These are phyloP conservation scores for Neotropicomus parvogracilis DNA, from an alignment of 1,284 basidiomycete genomes.

Conservation along the genomic window DNA sequence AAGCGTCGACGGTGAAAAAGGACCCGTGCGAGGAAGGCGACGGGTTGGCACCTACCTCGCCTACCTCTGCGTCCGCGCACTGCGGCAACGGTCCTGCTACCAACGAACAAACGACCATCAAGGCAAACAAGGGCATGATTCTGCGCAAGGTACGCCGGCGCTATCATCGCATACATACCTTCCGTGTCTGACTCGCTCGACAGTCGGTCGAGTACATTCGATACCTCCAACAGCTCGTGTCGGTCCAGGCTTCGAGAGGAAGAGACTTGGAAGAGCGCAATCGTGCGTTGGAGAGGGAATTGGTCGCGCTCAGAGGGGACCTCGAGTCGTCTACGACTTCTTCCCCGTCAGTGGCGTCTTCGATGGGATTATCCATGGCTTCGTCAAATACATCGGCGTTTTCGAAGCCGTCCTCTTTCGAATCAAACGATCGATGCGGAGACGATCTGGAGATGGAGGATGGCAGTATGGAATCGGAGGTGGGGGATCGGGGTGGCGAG, in stretches of 20 bases:
- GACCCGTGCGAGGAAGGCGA: constrained; percentile 32
- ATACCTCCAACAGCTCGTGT: constrained; percentile 82
- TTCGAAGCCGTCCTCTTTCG: constrained; percentile 17
- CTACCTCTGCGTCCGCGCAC: constrained; percentile 8
- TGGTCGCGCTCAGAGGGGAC: constrained; percentile 23
- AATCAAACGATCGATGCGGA: constrained; percentile 4
- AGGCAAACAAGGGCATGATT: constrained; percentile 91
- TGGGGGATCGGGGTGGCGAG: neutral
- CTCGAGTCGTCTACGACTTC: constrained; percentile 9
- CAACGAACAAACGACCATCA: constrained; percentile 42
- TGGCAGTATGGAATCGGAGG: neutral
- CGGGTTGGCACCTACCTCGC: constrained; percentile 14
- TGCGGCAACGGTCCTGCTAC: neutral
- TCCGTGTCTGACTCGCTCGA: constrained; percentile 3
- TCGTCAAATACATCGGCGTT: constrained; percentile 6
- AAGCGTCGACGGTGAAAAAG: constrained; percentile 32
- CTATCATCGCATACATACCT: neutral
- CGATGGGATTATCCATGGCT: constrained; percentile 19
- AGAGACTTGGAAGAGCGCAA: constrained; percentile 61
- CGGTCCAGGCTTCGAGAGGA: constrained; percentile 71
- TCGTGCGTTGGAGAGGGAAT: constrained; percentile 26
- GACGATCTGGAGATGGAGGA: constrained; percentile 27
- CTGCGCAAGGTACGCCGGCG: constrained; percentile 52
- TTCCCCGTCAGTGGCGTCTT: constrained; percentile 21
- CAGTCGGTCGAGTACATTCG: constrained; percentile 82